Percentiles rank a stretch among this genome's conserved stretches.
Conservation (phyloP, 192 early-diverging fungal genomes). For the Podila epigama region DNA sequence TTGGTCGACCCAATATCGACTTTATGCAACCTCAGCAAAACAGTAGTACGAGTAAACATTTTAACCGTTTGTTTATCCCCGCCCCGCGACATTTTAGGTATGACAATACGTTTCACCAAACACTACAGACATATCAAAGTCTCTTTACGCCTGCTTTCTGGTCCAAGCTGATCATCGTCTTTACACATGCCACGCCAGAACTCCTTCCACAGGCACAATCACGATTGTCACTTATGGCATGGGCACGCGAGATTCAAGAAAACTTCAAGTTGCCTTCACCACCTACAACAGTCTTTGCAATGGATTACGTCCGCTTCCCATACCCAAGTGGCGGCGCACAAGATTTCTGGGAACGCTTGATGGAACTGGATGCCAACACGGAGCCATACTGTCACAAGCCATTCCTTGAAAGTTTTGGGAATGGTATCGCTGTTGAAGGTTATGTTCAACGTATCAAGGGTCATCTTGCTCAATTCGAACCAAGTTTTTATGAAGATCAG, state of each 20-base stretch:
- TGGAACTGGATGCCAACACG: constrained; percentile 48
- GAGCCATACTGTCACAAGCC: constrained; percentile 45
- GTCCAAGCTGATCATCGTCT: constrained; percentile 47
- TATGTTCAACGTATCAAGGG: constrained; percentile 43
- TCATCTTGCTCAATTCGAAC: constrained; percentile 33
- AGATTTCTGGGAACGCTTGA: constrained; percentile 43
- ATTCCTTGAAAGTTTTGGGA: constrained; percentile 45
- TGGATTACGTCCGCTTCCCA: constrained; percentile 40
- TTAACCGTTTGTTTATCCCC: background rate
- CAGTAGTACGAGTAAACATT: background rate
- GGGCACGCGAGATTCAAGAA: constrained; percentile 42
- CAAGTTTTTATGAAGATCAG: constrained; percentile 41
- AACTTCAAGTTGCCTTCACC: constrained; percentile 18
- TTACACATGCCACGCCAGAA: constrained; percentile 44
- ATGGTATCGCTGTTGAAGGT: constrained; percentile 40
- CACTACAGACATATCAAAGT: constrained; percentile 31
- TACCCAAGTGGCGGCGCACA: constrained; percentile 40
- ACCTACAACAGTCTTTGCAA: constrained; percentile 23
- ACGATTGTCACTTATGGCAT: constrained; percentile 32
- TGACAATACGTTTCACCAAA: constrained; percentile 40
- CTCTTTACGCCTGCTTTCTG: constrained; percentile 40
- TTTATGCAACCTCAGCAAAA: too few species aligned
- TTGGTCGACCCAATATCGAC: too few species aligned
- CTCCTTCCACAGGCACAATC: constrained; percentile 19
- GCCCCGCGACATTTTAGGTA: constrained; percentile 6